phyloP scores from a whole-genome alignment of 2,329 filamentous ascomycete genomes.

The Pseudogymnoascus sp. region DNA sequence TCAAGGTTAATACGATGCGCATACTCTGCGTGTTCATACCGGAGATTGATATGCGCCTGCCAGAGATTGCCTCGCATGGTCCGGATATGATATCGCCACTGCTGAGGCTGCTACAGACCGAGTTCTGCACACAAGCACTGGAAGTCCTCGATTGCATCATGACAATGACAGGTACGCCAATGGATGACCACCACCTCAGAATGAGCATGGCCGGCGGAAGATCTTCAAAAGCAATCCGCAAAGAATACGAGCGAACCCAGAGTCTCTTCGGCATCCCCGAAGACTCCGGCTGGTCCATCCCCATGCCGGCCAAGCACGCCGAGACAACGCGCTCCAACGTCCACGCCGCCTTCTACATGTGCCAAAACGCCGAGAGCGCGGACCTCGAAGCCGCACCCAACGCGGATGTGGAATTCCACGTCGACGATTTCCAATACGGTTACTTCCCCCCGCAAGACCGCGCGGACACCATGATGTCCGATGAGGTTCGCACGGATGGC shows the following conservation, averaged over 20 bases:
- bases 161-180: constrained; percentile 82
- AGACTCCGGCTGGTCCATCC: constrained; percentile 91
- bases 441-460: constrained; percentile 56
- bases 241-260: constrained; percentile 90
- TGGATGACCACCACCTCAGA: constrained; percentile 87
- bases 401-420: constrained; percentile 83
- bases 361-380: constrained; percentile 58
- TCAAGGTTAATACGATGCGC: constrained; percentile 89
- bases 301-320: constrained; percentile 83
- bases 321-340: constrained; percentile 83
- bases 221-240: constrained; percentile 76
- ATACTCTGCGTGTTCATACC: constrained; percentile 79
- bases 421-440: constrained; percentile 62
- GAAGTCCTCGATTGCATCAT: constrained; percentile 92
- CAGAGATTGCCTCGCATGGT: constrained; percentile 82
- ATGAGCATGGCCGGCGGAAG: constrained; percentile 92
- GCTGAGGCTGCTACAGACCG: constrained; percentile 80
- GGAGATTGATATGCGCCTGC: constrained; percentile 85
- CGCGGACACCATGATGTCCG: constrained; percentile 87
- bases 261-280: constrained; percentile 96
- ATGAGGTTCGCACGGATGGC: constrained; percentile 57
- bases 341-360: constrained; percentile 93
- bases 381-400: constrained; percentile 58
- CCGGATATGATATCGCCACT: constrained; percentile 93
- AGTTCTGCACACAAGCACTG: constrained; percentile 86